Evolutionary conservation across 2,329 filamentous ascomycete species (phyloP).

Genomic region (Incumbomyces delicatus): DNA sequence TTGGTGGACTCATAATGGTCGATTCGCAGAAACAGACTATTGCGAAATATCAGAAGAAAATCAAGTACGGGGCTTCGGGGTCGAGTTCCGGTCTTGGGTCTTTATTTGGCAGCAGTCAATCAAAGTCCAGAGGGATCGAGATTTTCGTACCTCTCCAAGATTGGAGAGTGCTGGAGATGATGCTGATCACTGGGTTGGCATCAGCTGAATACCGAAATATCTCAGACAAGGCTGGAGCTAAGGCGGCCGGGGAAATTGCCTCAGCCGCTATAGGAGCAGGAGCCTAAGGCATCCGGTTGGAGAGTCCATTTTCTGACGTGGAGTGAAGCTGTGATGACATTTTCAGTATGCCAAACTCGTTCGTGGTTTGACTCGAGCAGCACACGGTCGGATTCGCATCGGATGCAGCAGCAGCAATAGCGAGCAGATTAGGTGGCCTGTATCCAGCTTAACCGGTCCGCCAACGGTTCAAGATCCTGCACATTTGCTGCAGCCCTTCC

Average conservation of each 20-base stretch:
- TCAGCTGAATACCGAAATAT: neutral
- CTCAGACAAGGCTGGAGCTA: neutral
- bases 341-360: no score
- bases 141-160: neutral
- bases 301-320: no score
- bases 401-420: no score
- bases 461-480: neutral
- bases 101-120: neutral
- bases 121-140: neutral
- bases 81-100: neutral
- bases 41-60: neutral
- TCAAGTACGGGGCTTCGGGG: neutral
- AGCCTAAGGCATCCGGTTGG: no score
- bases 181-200: neutral
- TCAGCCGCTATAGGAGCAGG: no score
- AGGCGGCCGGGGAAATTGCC: neutral
- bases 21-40: neutral
- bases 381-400: no score
- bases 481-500: conserved; percentile 7
- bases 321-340: no score
- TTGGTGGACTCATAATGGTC: neutral
- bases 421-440: neutral
- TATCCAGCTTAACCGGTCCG: neutral
- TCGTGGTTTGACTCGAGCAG: no score
- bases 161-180: neutral